Conservation (phyloP, 2,329 filamentous ascomycete species). For the Monilinia fructicola region DNA sequence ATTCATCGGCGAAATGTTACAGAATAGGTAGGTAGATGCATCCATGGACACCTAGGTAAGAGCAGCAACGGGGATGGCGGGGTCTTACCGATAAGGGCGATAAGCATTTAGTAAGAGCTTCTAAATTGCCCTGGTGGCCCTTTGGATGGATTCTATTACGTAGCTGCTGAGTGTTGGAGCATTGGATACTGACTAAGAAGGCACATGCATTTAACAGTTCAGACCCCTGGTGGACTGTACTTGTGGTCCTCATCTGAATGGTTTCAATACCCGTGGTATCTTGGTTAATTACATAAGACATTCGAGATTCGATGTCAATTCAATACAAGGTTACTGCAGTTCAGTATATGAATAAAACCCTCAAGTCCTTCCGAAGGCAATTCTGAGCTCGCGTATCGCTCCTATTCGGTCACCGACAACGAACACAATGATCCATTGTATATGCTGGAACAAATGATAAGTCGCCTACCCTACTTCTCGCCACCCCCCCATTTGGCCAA, state of each 20-base stretch:
- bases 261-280: too few species aligned
- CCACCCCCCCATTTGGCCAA: too few species aligned
- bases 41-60: too few species aligned
- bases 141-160: background rate
- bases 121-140: background rate
- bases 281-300: background rate
- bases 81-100: constrained; percentile 17
- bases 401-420: background rate
- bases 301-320: too few species aligned
- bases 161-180: background rate
- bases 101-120: constrained; percentile 11
- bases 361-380: background rate
- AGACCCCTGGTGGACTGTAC: too few species aligned
- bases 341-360: background rate
- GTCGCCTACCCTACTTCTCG: too few species aligned
- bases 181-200: background rate
- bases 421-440: background rate
- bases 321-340: background rate
- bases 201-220: background rate
- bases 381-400: background rate
- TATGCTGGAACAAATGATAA: background rate
- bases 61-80: constrained; percentile 17
- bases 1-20: constrained; percentile 13
- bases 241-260: background rate
- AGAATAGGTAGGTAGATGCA: constrained; percentile 11